Conservation (phyloP, 176 grass and related monocot species). For the Dendrocalamus sinicus region DNA sequence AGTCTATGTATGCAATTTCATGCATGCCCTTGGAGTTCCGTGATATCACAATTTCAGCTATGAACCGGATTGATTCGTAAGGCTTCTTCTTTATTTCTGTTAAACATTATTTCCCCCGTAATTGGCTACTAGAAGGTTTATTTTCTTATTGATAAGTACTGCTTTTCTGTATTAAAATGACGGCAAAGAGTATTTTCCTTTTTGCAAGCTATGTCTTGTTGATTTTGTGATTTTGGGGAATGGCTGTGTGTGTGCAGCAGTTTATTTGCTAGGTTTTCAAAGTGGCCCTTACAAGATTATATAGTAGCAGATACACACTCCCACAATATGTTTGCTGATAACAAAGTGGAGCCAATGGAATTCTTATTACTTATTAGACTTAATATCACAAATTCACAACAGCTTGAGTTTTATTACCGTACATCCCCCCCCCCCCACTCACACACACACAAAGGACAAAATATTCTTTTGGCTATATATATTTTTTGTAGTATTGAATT, state of each 20-base stretch:
- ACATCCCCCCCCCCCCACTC: too few relatives aligned
- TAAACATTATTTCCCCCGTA: background rate
- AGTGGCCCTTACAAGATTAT: too few relatives aligned
- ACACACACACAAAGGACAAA: too few relatives aligned
- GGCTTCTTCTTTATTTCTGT: constrained; percentile 43
- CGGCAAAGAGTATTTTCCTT: background rate
- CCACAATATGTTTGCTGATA: background rate
- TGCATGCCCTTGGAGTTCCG: constrained; percentile 86
- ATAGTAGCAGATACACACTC: too few relatives aligned
- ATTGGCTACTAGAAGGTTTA: constrained; percentile 10
- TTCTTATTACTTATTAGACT: background rate
- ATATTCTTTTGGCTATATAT: background rate
- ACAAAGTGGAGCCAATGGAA: background rate
- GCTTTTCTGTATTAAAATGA: background rate
- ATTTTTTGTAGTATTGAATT: constrained; percentile 14
- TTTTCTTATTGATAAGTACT: constrained; percentile 21
- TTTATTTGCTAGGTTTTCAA: too few relatives aligned
- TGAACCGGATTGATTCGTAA: constrained; percentile 90
- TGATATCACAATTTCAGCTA: constrained; percentile 75
- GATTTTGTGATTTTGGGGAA: too few relatives aligned
- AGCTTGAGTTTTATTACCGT: background rate
- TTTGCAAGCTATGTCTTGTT: background rate
- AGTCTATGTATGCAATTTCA: constrained; percentile 95
- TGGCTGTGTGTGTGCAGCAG: too few relatives aligned
- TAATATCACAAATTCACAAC: background rate